These are phyloP conservation scores for Neobulgaria alba DNA, from an alignment of 2,329 filamentous ascomycete species.

Conservation along the genomic window DNA sequence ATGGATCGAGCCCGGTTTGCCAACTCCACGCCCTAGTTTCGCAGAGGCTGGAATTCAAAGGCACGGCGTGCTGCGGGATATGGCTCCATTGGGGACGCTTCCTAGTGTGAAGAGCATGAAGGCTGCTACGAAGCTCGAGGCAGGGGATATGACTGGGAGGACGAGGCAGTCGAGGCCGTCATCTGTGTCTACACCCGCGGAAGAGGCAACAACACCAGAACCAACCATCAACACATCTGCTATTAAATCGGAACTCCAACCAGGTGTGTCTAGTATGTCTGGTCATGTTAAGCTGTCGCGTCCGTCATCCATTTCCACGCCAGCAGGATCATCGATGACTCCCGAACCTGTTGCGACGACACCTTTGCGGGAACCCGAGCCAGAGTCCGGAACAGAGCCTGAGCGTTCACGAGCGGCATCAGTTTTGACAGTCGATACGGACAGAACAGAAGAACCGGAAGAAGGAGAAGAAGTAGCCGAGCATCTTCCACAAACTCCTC, in stretches of 20 bases:
- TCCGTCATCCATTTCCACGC: slow-evolving; percentile 14
- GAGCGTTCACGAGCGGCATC: too few species aligned
- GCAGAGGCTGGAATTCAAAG: slow-evolving; percentile 65
- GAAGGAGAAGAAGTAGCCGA: slow-evolving; percentile 1
- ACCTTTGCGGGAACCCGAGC: background rate
- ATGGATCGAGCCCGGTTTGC: slow-evolving; percentile 50
- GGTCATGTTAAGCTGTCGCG: background rate
- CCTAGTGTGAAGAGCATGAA: slow-evolving; percentile 55
- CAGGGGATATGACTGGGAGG: background rate
- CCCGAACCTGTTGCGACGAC: slow-evolving; percentile 18
- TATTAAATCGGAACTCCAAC: too few species aligned
- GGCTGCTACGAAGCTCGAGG: slow-evolving; percentile 24
- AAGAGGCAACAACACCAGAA: slow-evolving; percentile 20
- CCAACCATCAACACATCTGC: slow-evolving; percentile 6
- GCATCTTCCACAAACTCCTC: slow-evolving; percentile 4
- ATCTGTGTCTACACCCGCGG: slow-evolving; percentile 18
- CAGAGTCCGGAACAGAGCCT: slow-evolving; percentile 3
- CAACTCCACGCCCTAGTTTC: slow-evolving; percentile 56
- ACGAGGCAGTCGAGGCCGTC: slow-evolving; percentile 1
- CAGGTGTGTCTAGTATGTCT: too few species aligned
- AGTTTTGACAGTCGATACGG: background rate
- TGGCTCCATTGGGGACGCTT: slow-evolving; percentile 70
- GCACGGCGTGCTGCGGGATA: slow-evolving; percentile 70
- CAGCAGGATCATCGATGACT: slow-evolving; percentile 17
- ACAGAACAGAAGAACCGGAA: slow-evolving; percentile 1